Conservation (phyloP, 1,284 basidiomycete genomes). For the Trametes sp. region DNA sequence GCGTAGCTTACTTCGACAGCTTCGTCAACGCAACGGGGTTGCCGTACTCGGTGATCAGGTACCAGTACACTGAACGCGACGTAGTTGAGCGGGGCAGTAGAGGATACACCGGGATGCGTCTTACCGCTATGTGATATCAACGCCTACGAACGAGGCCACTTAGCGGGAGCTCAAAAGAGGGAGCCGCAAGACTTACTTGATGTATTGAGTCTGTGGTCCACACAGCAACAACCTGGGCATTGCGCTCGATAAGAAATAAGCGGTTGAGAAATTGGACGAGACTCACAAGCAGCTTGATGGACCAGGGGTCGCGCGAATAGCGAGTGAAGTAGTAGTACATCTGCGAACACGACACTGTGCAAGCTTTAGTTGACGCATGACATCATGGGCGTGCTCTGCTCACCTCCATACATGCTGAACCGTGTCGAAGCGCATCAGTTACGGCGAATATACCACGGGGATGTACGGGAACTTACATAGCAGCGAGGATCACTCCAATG, state of each 20-base stretch:
- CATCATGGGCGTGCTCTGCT: not conserved
- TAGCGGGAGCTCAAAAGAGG: not conserved
- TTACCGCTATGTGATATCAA: constrained; percentile 62
- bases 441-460: not conserved
- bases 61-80: constrained; percentile 59
- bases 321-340: constrained; percentile 61
- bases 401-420: constrained; percentile 57
- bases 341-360: constrained; percentile 61
- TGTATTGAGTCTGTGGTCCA: constrained; percentile 60
- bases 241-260: not conserved
- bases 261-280: not conserved
- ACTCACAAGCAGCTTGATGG: constrained; percentile 56
- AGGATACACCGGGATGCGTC: constrained; percentile 18
- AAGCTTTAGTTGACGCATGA: not conserved
- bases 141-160: constrained; percentile 40
- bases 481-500: constrained; percentile 56
- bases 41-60: constrained; percentile 58
- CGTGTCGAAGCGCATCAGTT: not conserved
- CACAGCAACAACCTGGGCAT: constrained; percentile 47
- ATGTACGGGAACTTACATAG: constrained; percentile 44
- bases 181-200: constrained; percentile 6
- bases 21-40: constrained; percentile 43
- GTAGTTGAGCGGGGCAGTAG: not conserved
- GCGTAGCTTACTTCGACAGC: constrained; percentile 15
- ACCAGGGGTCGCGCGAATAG: constrained; percentile 59